Evolutionary conservation across 202 grass and related monocot genomes (phyloP), one percentile per base, ranked within the genome.

Genomic region (Cymbopogon flexuosus): DNA sequence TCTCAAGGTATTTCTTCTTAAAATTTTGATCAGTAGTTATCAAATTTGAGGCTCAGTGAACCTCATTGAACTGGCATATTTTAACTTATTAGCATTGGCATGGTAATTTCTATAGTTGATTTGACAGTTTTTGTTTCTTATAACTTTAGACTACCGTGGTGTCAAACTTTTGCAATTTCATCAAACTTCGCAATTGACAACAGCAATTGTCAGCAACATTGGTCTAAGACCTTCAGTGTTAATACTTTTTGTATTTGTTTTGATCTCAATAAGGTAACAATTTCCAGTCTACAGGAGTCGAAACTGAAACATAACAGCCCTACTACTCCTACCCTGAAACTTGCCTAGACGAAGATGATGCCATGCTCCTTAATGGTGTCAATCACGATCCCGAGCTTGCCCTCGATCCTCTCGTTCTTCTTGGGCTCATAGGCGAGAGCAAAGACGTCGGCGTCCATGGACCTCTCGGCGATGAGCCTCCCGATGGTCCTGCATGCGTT

Each of bases 361-460:
- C 91, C 89, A 42, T 87, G 87, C 68, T 97, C 87, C 75, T 92
- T 92, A 66, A 94, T 97, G 8, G 91, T 89, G 45, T 97, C 89
- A 19, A 97, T 87, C 27, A 97, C 52, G 63, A 94, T 90, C 33
- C 85, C 91, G 10, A 97, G 89, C 72, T 88, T 84, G 8, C 89
- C 91, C 65, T 94, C 89, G 46, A 97, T 82, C 70, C 77, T 85
- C 75, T 92, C 89, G 14, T 97, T 87, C 75, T 94, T 94, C 81
- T 84, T 94, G 12, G 89, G 87, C 65, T 97, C 89, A 67, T 85
- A 97, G 13, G 91, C 78, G 70, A 97, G 71, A n/a, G 89, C 91
- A 63, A 92, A 92, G 49, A 94, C 83, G 58, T 94, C 94, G 56
- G 89, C 91, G 24, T 97, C 91, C 87, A 85, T 92, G 52, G 94